Evolutionary conservation across 2,329 filamentous ascomycete species (phyloP), one percentile per base, ranked within the genome.

Genomic region (Colletotrichum sp.): DNA sequence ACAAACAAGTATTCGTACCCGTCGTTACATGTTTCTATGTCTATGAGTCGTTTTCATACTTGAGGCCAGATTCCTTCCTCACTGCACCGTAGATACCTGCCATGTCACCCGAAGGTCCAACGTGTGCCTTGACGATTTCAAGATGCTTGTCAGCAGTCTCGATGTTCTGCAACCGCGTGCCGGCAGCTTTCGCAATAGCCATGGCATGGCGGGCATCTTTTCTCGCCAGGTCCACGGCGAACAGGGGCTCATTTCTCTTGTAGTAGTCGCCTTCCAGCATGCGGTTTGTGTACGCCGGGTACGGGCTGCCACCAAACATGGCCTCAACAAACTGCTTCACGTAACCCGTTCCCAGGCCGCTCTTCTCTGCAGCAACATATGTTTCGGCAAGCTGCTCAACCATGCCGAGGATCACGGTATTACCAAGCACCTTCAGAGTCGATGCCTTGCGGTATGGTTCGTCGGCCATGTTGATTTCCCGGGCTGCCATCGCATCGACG

Each of bases 371-470:
- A 8, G 96, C 85, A 1, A 94, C 92, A 81, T 96, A 91, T 8
- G 93, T 94, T 86, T 98, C 95, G 2, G 94, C 92, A 6, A 98
- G 87, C 68, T 95, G 90, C 81, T 96, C 94, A 28, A 96, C 91
- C 90, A 96, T 96, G 86, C 95, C 94, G 55, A 98, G 83, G 80
- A 98, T 90, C 83, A 98, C 96, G 0, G 94, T 95, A 84, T 98
- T 98, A 73, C 96, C 96, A 12, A 98, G 90, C 24, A 98, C 88
- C 85, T 98, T 97, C 64, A 98, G 88, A 62, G 92, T 90, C 3
- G 92, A 90, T 6, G 95, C 93, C 69, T 92, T 91, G 69, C 93
- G 91, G 65, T 93, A 92, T 1, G 93, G 90, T 84, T 95, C 90
- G 78, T 90, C 92, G 60, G 89, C 89, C 83, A 95, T 93, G 82